phyloP scores from a whole-genome alignment of 2,329 filamentous ascomycete species.

The Colletotrichum liriopes region DNA sequence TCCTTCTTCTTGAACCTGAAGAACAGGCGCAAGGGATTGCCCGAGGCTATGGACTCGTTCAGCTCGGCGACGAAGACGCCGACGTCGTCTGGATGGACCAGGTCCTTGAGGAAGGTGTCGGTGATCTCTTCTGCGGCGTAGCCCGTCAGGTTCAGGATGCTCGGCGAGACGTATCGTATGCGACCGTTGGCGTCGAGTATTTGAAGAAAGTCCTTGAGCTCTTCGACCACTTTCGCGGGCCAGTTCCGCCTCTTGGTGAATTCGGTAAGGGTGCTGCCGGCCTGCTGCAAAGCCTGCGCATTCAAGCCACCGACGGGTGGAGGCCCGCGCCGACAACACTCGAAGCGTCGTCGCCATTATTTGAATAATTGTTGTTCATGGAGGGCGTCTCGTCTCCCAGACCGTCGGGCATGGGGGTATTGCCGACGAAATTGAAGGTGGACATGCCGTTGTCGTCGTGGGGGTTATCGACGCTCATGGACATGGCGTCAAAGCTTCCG shows the following conservation, averaged over 20 bases:
- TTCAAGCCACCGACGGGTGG: constrained; percentile 57
- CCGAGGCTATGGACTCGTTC: constrained; percentile 88
- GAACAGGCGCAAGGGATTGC: constrained; percentile 86
- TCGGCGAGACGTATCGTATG: constrained; percentile 89
- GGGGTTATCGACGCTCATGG: constrained; percentile 59
- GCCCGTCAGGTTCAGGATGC: constrained; percentile 81
- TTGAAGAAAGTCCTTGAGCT: constrained; percentile 89
- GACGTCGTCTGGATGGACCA: constrained; percentile 89
- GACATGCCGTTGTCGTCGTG: constrained; percentile 49
- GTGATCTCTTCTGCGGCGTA: constrained; percentile 80
- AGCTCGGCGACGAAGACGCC: constrained; percentile 88
- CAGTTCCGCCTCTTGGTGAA: constrained; percentile 79
- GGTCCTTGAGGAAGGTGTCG: constrained; percentile 83
- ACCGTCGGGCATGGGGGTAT: constrained; percentile 45
- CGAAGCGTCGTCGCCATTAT: constrained; percentile 35
- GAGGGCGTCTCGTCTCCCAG: constrained; percentile 34
- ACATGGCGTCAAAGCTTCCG: constrained; percentile 55
- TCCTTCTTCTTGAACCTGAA: constrained; percentile 86
- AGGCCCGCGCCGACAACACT: constrained; percentile 59
- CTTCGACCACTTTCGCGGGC: constrained; percentile 90
- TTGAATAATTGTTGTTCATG: constrained; percentile 39
- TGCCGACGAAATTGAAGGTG: constrained; percentile 47
- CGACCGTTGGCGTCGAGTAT: constrained; percentile 89
- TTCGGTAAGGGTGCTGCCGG: constrained; percentile 67
- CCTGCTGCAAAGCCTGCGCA: constrained; percentile 49